Percentiles rank a stretch among this genome's conserved stretches.
phyloP scores from a whole-genome alignment of 805 yeast species.

The Barnettozyma wickerhamii region DNA sequence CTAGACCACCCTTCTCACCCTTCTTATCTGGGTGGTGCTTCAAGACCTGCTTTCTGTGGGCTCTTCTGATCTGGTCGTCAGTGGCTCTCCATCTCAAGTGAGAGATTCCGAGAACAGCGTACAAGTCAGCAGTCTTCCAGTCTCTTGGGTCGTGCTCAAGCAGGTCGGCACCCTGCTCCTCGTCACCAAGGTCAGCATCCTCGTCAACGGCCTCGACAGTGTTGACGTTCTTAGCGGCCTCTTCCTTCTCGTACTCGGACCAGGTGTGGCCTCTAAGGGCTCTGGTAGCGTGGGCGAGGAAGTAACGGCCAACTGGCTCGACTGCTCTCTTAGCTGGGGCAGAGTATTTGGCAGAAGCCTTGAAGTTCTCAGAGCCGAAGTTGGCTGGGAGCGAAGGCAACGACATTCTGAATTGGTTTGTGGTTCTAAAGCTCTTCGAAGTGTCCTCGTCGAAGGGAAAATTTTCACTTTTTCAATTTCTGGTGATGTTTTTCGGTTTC shows the following conservation, averaged over 20 bases:
- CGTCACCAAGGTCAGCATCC: constrained; percentile 63
- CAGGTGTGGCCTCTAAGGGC: constrained; percentile 95
- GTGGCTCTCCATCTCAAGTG: constrained; percentile 89
- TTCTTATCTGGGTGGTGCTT: constrained; percentile 98
- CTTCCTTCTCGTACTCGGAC: constrained; percentile 93
- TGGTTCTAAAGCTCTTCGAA: too few relatives aligned
- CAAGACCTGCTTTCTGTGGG: constrained; percentile 94
- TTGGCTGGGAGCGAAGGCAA: constrained; percentile 53
- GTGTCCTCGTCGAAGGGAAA: background rate
- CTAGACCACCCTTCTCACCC: constrained; percentile 80
- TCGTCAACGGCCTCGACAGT: constrained; percentile 52
- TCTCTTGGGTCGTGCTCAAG: constrained; percentile 93
- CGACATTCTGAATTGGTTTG: constrained; percentile 26
- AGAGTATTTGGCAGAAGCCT: constrained; percentile 45
- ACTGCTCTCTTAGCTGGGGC: constrained; percentile 72
- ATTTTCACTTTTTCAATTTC: background rate
- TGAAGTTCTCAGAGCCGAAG: constrained; percentile 46
- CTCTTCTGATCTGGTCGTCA: constrained; percentile 89
- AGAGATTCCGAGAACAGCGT: constrained; percentile 91
- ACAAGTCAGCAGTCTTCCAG: constrained; percentile 95
- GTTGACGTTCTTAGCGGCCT: constrained; percentile 84
- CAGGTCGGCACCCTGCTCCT: constrained; percentile 63
- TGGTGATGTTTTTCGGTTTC: background rate
- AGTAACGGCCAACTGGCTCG: constrained; percentile 96
- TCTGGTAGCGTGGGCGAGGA: constrained; percentile 95